phyloP scores from a whole-genome alignment of 1,139 yeast genomes.

The Pichia sp. region DNA sequence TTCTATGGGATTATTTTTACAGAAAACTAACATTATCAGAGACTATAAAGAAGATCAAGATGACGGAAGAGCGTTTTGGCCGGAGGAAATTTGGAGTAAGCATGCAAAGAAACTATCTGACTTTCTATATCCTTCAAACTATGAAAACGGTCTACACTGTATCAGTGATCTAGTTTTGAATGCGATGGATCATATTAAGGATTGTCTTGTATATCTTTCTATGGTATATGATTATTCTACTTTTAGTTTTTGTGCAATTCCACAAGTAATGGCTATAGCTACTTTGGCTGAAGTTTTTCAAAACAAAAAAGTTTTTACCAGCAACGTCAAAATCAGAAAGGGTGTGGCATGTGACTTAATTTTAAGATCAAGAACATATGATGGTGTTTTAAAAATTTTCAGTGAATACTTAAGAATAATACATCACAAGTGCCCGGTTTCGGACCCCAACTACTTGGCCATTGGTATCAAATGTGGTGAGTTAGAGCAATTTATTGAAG shows the following conservation, averaged over 20 bases:
- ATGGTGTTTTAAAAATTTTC: slow-evolving; percentile 71
- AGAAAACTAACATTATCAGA: slow-evolving; percentile 90
- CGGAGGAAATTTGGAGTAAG: slow-evolving; percentile 84
- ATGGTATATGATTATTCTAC: slow-evolving; percentile 73
- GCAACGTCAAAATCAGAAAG: slow-evolving; percentile 80
- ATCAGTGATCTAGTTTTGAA: slow-evolving; percentile 76
- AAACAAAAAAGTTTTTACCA: slow-evolving; percentile 64
- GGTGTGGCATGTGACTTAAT: slow-evolving; percentile 84
- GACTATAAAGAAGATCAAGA: slow-evolving; percentile 89
- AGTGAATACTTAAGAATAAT: slow-evolving; percentile 65
- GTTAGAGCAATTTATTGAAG: slow-evolving; percentile 77
- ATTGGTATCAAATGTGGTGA: slow-evolving; percentile 83
- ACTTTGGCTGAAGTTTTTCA: slow-evolving; percentile 81
- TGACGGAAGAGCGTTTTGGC: slow-evolving; percentile 96
- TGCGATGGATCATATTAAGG: slow-evolving; percentile 71
- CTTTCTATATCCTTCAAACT: slow-evolving; percentile 43
- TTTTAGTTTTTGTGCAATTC: slow-evolving; percentile 91
- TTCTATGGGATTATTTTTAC: slow-evolving; percentile 93
- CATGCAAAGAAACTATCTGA: slow-evolving; percentile 60
- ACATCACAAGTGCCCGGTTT: slow-evolving; percentile 69
- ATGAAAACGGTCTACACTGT: slow-evolving; percentile 59
- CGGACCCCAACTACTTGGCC: slow-evolving; percentile 80
- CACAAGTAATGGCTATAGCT: slow-evolving; percentile 98
- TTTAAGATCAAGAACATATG: slow-evolving; percentile 62
- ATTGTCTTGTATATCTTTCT: slow-evolving; percentile 69